Conservation (phyloP, 2,329 filamentous ascomycete species). For the Sporothrix inflata region DNA sequence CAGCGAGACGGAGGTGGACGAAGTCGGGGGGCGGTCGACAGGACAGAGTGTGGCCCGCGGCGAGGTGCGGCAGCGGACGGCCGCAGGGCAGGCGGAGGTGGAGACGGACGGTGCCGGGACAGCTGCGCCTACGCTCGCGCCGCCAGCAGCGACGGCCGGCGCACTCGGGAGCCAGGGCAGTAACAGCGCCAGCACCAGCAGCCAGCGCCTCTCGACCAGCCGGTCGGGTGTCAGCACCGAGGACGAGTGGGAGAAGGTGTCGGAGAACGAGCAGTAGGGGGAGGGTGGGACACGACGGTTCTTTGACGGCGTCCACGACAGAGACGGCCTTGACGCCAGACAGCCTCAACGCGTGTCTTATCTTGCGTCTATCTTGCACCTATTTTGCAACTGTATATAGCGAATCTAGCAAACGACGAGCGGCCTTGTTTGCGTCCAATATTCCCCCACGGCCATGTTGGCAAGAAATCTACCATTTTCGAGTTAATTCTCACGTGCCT, state of each 20-base stretch:
- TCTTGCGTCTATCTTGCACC: background rate
- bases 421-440: conserved; percentile 1
- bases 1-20: conserved; percentile 57
- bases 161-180: conserved; percentile 15
- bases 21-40: conserved; percentile 19
- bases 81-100: background rate
- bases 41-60: background rate
- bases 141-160: conserved; percentile 32
- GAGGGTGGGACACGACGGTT: too few species aligned
- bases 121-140: conserved; percentile 33
- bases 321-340: too few species aligned
- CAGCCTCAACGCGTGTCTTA: background rate
- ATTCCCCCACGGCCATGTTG: background rate
- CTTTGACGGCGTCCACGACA: too few species aligned
- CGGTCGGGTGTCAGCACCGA: conserved; percentile 75
- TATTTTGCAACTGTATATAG: conserved; percentile 12
- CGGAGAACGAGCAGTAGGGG: conserved; percentile 62
- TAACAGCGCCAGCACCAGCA: background rate
- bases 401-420: conserved; percentile 40
- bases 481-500: background rate
- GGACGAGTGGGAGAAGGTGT: conserved; percentile 97
- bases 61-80: background rate
- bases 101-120: background rate
- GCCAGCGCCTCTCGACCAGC: conserved; percentile 43
- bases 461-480: background rate